Base-by-base conservation (phyloP, 2,329 filamentous ascomycete genomes). In the Exophiala dermatitidis region DNA sequence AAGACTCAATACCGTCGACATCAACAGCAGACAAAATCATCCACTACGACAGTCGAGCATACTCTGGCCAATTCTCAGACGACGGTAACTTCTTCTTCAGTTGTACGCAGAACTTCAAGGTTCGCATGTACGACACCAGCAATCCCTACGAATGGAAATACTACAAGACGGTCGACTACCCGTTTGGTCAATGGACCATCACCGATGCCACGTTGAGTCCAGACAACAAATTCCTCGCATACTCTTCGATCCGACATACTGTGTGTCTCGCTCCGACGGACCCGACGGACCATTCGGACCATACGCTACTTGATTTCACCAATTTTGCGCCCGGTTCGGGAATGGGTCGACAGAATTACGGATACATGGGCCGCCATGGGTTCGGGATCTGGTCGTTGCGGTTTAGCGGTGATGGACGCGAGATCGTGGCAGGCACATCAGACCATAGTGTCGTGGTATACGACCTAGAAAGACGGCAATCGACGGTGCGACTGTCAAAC, bases 61-160 rank as follows among this genome's bases (percentile, higher is more conserved):
- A 97, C 66, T 95, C 89, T 2, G 93, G 93, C 1, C 91, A 97
- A 67, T 98, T 97, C 68, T 95, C 89, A 0, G 88, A 94, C 60
- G 93, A 98, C 63, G 93, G 93, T 29, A 95, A 95, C 69, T 97
- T 97, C 74, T 97, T 96, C 74, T 97, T 91, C 67, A 84, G 86
- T 4, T 93, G 87, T 65, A 86, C 86, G 6, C 89, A 96, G 69
- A 90, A 97, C 69, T 95, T 95, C 72, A 86, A 83, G 62, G 90
- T 98, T 6, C 85, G 90, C 49, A 90, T 98, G 88, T 98, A 97
- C 70, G 91, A 97, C 68, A 97, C 93, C 0, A 90, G 88, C 1
- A 95, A 96, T 63, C 90, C 91, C 0, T 95, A 93, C 69, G 81
- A 90, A 60, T 98, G 93, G 93, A 86, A 85, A 67, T 90, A 95